A percentile compares a stretch with the other conserved stretches of the same genome.
Conservation (phyloP, 805 yeast genomes). For the Candida golubevii region DNA sequence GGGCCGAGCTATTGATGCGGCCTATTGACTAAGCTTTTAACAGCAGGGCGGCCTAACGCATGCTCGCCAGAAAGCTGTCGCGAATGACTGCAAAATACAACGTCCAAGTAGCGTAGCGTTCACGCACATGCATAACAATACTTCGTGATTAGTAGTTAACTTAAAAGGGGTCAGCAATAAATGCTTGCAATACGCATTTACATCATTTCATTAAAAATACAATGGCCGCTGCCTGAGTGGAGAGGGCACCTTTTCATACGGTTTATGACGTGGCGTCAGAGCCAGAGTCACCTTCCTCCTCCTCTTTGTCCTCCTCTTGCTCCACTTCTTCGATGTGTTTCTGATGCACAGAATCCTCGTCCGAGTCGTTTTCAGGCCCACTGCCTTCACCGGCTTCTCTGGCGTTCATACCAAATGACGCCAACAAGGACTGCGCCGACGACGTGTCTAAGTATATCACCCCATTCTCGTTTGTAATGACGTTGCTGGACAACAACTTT, state of each 20-base stretch:
- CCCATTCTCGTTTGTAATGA: slow-evolving; percentile 56
- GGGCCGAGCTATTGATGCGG: no score
- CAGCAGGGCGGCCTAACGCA: no score
- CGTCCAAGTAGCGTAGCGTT: no score
- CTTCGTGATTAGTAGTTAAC: no score
- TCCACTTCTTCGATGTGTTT: slow-evolving; percentile 33
- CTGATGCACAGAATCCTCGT: slow-evolving; percentile 21
- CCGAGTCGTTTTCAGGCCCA: slow-evolving; percentile 25
- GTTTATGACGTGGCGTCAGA: slow-evolving; percentile 3
- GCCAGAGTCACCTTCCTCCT: no score
- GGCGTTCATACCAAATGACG: slow-evolving; percentile 40
- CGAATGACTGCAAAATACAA: no score
- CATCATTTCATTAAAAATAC: slow-evolving; percentile 17
- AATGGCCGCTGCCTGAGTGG: slow-evolving; percentile 7
- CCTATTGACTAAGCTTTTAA: no score
- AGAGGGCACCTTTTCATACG: background rate
- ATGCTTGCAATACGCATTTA: background rate
- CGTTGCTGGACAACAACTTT: slow-evolving; percentile 43
- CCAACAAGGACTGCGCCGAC: slow-evolving; percentile 59
- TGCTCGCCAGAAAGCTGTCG: no score
- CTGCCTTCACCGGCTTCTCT: slow-evolving; percentile 22
- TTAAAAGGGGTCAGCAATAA: no score
- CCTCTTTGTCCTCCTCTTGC: slow-evolving; percentile 20
- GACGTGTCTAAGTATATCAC: slow-evolving; percentile 62
- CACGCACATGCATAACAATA: no score